Percentiles rank a stretch among this genome's conserved stretches.
Evolutionary conservation across 2,329 filamentous ascomycete species (phyloP).

Genomic region (Dothistroma pini): DNA sequence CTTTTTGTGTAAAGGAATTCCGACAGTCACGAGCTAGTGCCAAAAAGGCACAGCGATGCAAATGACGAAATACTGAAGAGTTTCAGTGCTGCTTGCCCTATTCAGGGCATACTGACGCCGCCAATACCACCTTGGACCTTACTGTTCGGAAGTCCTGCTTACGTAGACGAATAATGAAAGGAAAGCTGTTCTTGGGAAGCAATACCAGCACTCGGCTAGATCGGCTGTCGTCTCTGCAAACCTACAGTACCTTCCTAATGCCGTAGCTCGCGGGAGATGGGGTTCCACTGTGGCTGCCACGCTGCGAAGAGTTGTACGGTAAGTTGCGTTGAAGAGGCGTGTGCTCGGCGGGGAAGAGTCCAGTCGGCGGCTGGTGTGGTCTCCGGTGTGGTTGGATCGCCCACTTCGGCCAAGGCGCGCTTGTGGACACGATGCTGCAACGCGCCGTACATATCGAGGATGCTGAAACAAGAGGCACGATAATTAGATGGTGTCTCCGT

Average conservation of each 20-base stretch:
- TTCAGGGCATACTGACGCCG: not conserved
- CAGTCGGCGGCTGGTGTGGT: constrained; percentile 3
- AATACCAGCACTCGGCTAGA: not conserved
- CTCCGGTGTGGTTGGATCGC: not conserved
- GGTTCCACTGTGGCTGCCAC: constrained; percentile 15
- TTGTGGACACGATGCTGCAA: not conserved
- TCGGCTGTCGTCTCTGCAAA: not conserved
- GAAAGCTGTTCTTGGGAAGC: not conserved
- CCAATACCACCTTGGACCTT: not conserved
- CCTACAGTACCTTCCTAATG: not conserved
- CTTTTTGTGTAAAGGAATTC: constrained; percentile 1
- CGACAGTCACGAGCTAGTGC: constrained; percentile 1
- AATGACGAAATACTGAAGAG: not conserved
- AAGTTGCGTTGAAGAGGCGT: not conserved
- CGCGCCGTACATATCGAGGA: not conserved
- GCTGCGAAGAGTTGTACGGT: constrained; percentile 2
- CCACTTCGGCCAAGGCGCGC: not conserved
- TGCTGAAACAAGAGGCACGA: not conserved
- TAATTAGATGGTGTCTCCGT: not conserved
- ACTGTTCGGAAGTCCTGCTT: not conserved
- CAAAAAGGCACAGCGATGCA: not conserved
- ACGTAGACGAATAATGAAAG: not conserved
- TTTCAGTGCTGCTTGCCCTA: not conserved
- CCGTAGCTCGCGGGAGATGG: constrained; percentile 10
- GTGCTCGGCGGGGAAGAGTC: not conserved